A percentile compares a stretch with the other conserved stretches of the same genome.
Conservation (phyloP, 2,329 filamentous ascomycete species). For the Aureobasidium leucospermi region DNA sequence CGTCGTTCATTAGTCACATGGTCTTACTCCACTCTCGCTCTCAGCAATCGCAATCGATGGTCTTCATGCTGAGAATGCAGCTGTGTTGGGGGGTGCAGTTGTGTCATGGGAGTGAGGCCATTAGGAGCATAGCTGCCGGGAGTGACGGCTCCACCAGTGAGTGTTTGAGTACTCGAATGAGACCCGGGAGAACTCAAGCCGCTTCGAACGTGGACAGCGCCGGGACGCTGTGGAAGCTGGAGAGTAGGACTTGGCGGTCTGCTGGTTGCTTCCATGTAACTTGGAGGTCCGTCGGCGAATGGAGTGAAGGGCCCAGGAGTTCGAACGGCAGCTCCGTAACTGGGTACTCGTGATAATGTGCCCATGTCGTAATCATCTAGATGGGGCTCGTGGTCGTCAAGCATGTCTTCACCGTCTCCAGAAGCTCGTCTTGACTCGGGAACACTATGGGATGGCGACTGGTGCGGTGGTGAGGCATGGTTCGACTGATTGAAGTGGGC, state of each 20-base stretch:
- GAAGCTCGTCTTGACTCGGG: constrained; percentile 29
- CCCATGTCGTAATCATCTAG: constrained; percentile 37
- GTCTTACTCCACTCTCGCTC: constrained; percentile 4
- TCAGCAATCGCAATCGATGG: background rate
- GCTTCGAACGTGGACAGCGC: constrained; percentile 22
- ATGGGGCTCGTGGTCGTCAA: constrained; percentile 14
- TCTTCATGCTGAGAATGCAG: background rate
- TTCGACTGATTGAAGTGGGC: constrained; percentile 1
- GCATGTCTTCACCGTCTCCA: constrained; percentile 22
- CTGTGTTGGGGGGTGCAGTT: background rate
- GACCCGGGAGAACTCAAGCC: constrained; percentile 21
- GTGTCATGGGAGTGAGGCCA: background rate
- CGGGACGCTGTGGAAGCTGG: constrained; percentile 18
- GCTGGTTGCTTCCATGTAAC: constrained; percentile 39
- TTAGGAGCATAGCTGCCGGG: background rate
- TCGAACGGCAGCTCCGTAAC: constrained; percentile 43
- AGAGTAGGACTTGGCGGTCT: constrained; percentile 33
- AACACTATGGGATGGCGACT: constrained; percentile 21
- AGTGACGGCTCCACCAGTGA: background rate
- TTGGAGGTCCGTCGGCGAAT: constrained; percentile 35
- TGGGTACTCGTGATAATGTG: constrained; percentile 41
- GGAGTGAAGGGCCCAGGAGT: constrained; percentile 36
- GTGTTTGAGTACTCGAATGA: constrained; percentile 9
- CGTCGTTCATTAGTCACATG: background rate
- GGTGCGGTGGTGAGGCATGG: constrained; percentile 18